A percentile compares a stretch with the other conserved stretches of the same genome.
These are phyloP conservation scores for Halteria grandinella DNA, from an alignment of 73 alveolate species.

Conservation along the genomic window DNA sequence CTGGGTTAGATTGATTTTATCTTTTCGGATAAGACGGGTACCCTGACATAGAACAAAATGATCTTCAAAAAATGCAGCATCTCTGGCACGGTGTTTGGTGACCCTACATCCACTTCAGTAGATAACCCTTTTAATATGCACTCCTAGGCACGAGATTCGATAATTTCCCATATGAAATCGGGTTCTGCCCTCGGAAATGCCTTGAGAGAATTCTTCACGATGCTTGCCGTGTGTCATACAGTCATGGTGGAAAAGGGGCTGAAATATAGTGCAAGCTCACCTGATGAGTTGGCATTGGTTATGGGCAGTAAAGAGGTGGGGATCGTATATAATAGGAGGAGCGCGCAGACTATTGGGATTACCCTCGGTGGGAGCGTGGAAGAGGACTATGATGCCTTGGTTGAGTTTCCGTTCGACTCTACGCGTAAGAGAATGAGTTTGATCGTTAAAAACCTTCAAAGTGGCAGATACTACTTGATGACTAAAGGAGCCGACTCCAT, in stretches of 20 bases:
- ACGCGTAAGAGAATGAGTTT: constrained; percentile 51
- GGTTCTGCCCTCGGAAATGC: too few species aligned
- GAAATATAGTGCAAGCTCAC: constrained; percentile 66
- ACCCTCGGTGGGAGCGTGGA: not conserved
- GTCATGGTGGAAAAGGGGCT: constrained; percentile 61
- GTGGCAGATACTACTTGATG: constrained; percentile 64
- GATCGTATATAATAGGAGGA: not conserved
- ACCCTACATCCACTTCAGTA: too few species aligned
- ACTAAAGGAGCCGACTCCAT: constrained; percentile 89
- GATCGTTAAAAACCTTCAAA: constrained; percentile 21
- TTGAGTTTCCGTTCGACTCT: constrained; percentile 75
- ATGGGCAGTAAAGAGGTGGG: not conserved
- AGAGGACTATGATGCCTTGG: not conserved
- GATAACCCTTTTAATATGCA: too few species aligned
- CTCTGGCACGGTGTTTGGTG: constrained; percentile 74
- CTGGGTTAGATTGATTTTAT: constrained; percentile 98
- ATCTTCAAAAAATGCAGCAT: constrained; percentile 94
- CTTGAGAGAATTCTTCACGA: constrained; percentile 55
- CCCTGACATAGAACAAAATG: constrained; percentile 98
- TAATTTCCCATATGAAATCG: too few species aligned
- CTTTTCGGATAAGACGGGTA: constrained; percentile 99
- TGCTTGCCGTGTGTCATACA: constrained; percentile 80
- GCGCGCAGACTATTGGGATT: constrained; percentile 1
- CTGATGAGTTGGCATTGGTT: constrained; percentile 73
- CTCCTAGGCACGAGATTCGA: constrained; percentile 83